Conservation (phyloP, 257 asterid species). For the Solanum piurae region DNA sequence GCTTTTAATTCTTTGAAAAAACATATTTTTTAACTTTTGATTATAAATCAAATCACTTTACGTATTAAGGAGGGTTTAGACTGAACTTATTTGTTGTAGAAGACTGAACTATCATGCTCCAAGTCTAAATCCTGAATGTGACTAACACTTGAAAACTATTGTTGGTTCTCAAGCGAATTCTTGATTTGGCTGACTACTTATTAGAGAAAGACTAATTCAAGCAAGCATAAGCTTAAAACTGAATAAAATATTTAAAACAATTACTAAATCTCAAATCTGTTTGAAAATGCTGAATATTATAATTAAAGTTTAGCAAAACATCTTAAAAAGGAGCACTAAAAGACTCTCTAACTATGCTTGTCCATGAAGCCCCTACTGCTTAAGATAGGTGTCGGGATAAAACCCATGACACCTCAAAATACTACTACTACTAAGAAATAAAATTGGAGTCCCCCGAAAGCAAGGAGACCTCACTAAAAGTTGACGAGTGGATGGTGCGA, state of each 20-base stretch:
- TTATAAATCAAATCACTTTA: neutral
- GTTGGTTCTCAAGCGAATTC: neutral
- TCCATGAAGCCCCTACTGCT: neutral
- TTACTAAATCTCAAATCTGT: neutral
- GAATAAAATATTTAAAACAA: too few species aligned
- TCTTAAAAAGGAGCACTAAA: neutral
- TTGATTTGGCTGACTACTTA: neutral
- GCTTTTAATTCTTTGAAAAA: neutral
- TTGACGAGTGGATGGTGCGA: neutral
- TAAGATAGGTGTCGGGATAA: neutral
- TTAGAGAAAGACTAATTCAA: neutral
- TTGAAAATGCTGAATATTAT: neutral
- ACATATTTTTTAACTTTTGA: neutral
- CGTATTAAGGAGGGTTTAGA: neutral
- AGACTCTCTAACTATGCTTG: neutral
- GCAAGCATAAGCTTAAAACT: neutral
- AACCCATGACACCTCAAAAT: neutral
- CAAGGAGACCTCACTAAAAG: neutral
- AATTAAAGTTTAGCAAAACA: neutral
- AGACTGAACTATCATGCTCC: neutral
- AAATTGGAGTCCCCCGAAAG: neutral
- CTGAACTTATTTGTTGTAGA: neutral
- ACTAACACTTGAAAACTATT: too few species aligned
- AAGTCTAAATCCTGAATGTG: neutral
- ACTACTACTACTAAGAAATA: neutral